Evolutionary conservation across 108 stramenopile genomes (phyloP), one percentile per base, ranked within the genome.

Genomic region (Cylindrotheca closterium): DNA sequence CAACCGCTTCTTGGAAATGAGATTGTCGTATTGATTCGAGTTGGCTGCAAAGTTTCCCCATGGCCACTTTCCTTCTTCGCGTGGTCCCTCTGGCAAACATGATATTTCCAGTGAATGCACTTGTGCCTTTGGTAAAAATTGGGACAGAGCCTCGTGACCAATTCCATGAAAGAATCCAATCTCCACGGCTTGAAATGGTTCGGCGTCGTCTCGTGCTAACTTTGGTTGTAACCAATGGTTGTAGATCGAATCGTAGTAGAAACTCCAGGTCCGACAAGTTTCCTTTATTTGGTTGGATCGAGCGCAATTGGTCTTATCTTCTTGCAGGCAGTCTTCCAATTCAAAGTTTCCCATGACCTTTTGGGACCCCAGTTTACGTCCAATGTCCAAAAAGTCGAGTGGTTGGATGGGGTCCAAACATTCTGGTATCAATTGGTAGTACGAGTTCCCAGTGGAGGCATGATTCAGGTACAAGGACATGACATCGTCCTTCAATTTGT

Each of bases 231-330:
- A 51, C 34, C 53, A 79, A 19, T 69, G 67, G 15, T 67, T 63
- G 57, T 86, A 86, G 24, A 86, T 71, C 10, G 81, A 78, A 47
- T 86, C 58, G 59, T 86, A 86, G 54, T 80, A 82, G 63, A 82
- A 81, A 1, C 78, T 78, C 67, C 65, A 58, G 2, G 60, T 47
- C 4, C 75, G 70, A 60, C 75, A 77, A 30, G 42, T 55, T 46
- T 23, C 51, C 1, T 31, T 27, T 30, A 57, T 30, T 7, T 7
- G 10, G 7, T 42, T 15, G 10, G 7, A 10, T 42, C 37, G 37
- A 42, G 7, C 15, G 37, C 37, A 42, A 10, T 15, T 7, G 7
- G 7, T 15, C 15, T 15, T 7, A 42, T 42, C 15, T 19, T 33
- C 17, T 47, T 47, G 47, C 23, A 8, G 24, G 50, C 61, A 63